A percentile compares a stretch with the other conserved stretches of the same genome.
These are phyloP conservation scores for Boeremia exigua DNA, from an alignment of 2,329 filamentous ascomycete genomes.

Conservation along the genomic window DNA sequence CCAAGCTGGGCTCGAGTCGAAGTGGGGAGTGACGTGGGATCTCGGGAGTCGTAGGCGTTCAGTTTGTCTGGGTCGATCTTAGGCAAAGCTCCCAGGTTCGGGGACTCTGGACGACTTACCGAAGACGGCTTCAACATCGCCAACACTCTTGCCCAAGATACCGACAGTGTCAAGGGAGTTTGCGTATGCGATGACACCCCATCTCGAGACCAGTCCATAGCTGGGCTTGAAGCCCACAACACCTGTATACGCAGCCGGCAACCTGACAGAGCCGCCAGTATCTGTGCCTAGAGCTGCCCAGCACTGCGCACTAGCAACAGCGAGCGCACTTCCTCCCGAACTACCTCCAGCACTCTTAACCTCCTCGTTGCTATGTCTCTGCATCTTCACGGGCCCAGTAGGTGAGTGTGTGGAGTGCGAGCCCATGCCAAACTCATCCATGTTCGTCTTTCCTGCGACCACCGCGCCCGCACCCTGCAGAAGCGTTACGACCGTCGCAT, in stretches of 20 bases:
- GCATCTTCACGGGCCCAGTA: conserved; percentile 65
- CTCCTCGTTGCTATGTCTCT: conserved; percentile 54
- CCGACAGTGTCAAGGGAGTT: conserved; percentile 94
- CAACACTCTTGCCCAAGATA: conserved; percentile 66
- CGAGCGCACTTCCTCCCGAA: conserved; percentile 90
- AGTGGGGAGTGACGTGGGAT: conserved; percentile 74
- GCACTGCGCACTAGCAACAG: conserved; percentile 70
- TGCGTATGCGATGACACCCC: conserved; percentile 88
- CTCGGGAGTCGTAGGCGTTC: conserved; percentile 68
- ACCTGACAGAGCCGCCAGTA: conserved; percentile 85
- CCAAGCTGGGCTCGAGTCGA: conserved; percentile 59
- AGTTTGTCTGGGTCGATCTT: conserved; percentile 51
- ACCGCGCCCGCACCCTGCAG: conserved; percentile 68
- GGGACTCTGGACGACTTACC: conserved; percentile 20
- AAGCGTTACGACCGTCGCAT: conserved; percentile 78
- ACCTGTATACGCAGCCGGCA: conserved; percentile 87
- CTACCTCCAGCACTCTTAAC: conserved; percentile 58
- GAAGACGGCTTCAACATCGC: conserved; percentile 54
- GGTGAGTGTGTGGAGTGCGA: conserved; percentile 76
- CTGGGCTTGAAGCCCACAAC: conserved; percentile 88
- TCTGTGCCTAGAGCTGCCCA: conserved; percentile 85
- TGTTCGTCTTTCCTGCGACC: conserved; percentile 81
- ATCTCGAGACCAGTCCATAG: conserved; percentile 84
- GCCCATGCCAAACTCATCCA: conserved; percentile 97
- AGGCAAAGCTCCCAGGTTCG: neutral